phyloP scores from a whole-genome alignment of 1,284 basidiomycete species.

The Xerocomus tenax region DNA sequence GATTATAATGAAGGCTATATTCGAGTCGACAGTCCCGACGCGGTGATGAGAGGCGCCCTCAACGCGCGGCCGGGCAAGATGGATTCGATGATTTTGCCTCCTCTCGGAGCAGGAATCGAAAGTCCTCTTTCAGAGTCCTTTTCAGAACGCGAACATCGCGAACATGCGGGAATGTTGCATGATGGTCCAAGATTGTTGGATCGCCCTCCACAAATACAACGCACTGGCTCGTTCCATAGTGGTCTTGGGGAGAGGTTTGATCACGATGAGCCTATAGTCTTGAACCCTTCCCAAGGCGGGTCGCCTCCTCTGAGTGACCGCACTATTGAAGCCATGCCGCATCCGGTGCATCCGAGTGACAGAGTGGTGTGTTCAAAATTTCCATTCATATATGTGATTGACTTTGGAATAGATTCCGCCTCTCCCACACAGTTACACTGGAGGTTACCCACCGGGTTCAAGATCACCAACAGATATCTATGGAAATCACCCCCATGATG shows the following conservation, averaged over 20 bases:
- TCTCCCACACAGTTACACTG: slow-evolving; percentile 23
- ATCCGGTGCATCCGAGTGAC: slow-evolving; percentile 19
- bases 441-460: slow-evolving; percentile 13
- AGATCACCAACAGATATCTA: slow-evolving; percentile 31
- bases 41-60: slow-evolving; percentile 29
- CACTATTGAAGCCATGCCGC: slow-evolving; percentile 25
- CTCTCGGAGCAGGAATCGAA: slow-evolving; percentile 19
- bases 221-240: slow-evolving; percentile 20
- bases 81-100: slow-evolving; percentile 16
- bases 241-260: slow-evolving; percentile 16
- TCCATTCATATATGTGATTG: background rate
- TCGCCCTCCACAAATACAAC: slow-evolving; percentile 20
- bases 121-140: slow-evolving; percentile 18
- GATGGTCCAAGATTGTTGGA: slow-evolving; percentile 23
- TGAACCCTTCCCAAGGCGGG: slow-evolving; percentile 18
- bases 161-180: slow-evolving; percentile 13
- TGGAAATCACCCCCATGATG: slow-evolving; percentile 17
- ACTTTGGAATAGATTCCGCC: slow-evolving; percentile 25
- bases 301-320: slow-evolving; percentile 28
- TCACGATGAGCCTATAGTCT: slow-evolving; percentile 23
- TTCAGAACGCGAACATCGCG: slow-evolving; percentile 25
- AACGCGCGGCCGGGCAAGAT: slow-evolving; percentile 29
- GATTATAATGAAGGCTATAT: slow-evolving; percentile 29
- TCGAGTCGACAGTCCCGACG: slow-evolving; percentile 29
- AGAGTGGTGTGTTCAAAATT: slow-evolving; percentile 22